Conservation (phyloP, 768 basidiomycete genomes). For the Leucogyrophana mollusca region DNA sequence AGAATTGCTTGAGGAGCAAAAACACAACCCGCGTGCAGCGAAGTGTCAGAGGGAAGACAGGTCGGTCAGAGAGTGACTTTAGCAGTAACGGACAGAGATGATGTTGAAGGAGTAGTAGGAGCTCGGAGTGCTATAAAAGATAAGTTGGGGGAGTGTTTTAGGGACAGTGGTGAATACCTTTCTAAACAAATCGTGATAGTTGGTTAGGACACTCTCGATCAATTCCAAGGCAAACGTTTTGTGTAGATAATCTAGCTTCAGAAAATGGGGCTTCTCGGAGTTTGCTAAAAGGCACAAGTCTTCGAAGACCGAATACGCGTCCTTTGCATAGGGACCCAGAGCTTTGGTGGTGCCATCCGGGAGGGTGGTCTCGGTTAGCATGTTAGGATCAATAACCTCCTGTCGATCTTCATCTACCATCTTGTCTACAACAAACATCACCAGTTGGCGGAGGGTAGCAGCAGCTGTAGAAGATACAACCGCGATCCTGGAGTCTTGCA, state of each 20-base stretch:
- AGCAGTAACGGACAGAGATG: constrained; percentile 90
- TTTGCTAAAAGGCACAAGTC: constrained; percentile 90
- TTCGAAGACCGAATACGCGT: constrained; percentile 87
- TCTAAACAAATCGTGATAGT: constrained; percentile 84
- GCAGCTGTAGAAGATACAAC: constrained; percentile 98
- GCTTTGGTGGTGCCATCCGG: constrained; percentile 66
- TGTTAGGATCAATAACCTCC: constrained; percentile 21
- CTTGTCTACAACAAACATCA: constrained; percentile 98
- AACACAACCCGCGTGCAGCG: constrained; percentile 94
- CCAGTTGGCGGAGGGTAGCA: constrained; percentile 90
- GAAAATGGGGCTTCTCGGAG: constrained; percentile 74
- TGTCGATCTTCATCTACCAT: constrained; percentile 74
- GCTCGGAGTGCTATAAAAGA: constrained; percentile 64
- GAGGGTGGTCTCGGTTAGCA: constrained; percentile 45
- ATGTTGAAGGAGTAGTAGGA: constrained; percentile 82
- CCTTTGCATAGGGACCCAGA: constrained; percentile 74
- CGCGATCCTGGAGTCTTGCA: constrained; percentile 93
- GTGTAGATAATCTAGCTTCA: constrained; percentile 79
- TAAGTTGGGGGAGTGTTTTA: constrained; percentile 2
- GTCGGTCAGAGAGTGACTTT: constrained; percentile 78
- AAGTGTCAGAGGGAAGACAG: constrained; percentile 83
- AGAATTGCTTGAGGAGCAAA: constrained; percentile 89
- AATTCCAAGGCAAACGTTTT: constrained; percentile 97
- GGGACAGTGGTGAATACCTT: constrained; percentile 45
- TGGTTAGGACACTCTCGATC: constrained; percentile 94